Evolutionary conservation across 1,284 basidiomycete species (phyloP), one percentile per base, ranked within the genome.

Genomic region (Quambalaria eucalypti): DNA sequence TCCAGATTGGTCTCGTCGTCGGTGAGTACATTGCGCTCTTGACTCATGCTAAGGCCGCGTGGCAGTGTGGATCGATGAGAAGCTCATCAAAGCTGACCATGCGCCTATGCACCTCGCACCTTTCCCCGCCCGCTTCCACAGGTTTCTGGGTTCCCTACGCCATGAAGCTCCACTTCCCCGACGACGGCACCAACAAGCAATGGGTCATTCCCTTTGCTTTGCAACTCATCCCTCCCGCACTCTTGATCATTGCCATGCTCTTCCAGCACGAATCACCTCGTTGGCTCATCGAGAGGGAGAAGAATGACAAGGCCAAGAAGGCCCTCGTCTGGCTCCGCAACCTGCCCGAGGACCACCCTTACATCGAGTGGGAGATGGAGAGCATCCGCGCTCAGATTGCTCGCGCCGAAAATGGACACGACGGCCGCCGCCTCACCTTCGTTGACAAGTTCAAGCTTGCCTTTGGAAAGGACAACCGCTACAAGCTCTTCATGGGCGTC

Each of bases 251-350:
- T 33, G 79, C 77, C n/a, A 59, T 61, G 16, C 54, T 80, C 29
- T 80, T 81, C 64, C 66, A 82, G 59, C 80, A 80, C 12, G 84
- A 84, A 60, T 82, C 82, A 1, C 83, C 83, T 2, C 79, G 84
- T 5, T 85, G 82, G 82, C 77, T 84, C 26, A 80, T 83, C 29
- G 79, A 81, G 63, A 79, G 80, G 57, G 79, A 79, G n/a, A 46
- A 65, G 1, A 50, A 64, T 21, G 71, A 68, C 3, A 62, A 75
- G 12, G 76, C 76, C 0, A 50, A 60, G 23, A 1, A 61, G 50
- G n/a, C 42, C 16, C 57, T 74, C 7, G 51, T 56, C 16, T 46
- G 64, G 68, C 55, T 69, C 68, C 50, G 75, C 54, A 33, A 64
- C 49, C 44, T 73, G 46, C 65, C 63, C 55, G 56, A 62, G 55